Evolutionary conservation across 2,329 filamentous ascomycete species (phyloP), one percentile per base, ranked within the genome.

Genomic region (Diaporthe australafricana): DNA sequence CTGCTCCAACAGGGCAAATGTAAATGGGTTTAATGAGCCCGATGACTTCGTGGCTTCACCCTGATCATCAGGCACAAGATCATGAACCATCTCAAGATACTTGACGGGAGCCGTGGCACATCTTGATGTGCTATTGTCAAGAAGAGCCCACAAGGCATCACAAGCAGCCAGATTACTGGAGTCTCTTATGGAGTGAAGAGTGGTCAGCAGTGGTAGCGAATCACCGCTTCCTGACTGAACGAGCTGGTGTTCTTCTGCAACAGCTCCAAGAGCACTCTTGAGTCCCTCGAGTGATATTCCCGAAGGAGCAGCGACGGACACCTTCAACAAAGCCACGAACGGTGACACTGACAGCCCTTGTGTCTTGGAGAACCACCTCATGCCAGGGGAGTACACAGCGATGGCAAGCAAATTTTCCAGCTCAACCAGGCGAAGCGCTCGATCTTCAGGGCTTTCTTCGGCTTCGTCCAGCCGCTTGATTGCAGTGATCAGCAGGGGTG

Each of bases 291-390:
- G 82, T 3, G 87, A 83, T n/a, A 88, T 78, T 16, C 81, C 84
- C 6, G 82, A 80, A 25, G 85, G 83, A 4, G 86, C 86, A 32
- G 86, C 84, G 4, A 86, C 83, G 45, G 87, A 84, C 7, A 93
- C 84, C 72, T 87, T 90, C 7, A 96, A 80, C 27, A 96, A 86
- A 0, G 91, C 90, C n/a, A 90, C 89, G 74, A 95, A 94, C 0
- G 93, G 92, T 5, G 93, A 94, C 48, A 89, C 84, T 1, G 81
- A 79, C n/a, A 93, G 84, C 1, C 87, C 87, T 75, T 92, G 89
- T 72, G 84, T 88, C 78, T 93, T 95, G 74, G 93, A 88, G 84
- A 96, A 98, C 96, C 96, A 98, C 74, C 93, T 91, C 91, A 98
- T 96, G 7, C 92, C 91, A 0, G 93, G 91, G 3, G 95, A 97